Conservation (phyloP, 805 yeast genomes). For the Brettanomyces nanus region DNA sequence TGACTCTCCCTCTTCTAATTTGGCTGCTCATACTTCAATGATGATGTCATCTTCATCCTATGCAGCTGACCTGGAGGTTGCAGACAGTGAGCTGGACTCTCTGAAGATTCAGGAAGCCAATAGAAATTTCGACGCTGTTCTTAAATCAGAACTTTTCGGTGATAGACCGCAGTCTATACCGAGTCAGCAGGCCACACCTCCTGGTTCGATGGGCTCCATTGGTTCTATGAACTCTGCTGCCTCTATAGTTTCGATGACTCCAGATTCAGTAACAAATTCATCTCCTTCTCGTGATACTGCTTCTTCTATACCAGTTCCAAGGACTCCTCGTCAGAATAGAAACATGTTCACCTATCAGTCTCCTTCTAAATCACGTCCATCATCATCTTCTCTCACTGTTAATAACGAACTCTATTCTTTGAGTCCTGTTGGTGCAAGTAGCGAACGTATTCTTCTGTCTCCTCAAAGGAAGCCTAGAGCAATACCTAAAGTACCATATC, state of each 20-base stretch:
- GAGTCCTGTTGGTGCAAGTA: conserved; percentile 84
- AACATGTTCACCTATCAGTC: conserved; percentile 71
- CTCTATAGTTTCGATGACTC: neutral
- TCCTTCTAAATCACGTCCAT: conserved; percentile 55
- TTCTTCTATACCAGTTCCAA: conserved; percentile 6
- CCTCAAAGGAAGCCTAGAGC: conserved; percentile 75
- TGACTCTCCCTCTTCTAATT: conserved; percentile 4
- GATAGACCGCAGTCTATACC: conserved; percentile 17
- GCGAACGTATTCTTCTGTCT: conserved; percentile 68
- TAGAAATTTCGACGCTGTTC: conserved; percentile 74
- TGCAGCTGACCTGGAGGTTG: neutral
- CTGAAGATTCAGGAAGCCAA: conserved; percentile 77
- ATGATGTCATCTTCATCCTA: neutral
- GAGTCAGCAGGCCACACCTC: neutral
- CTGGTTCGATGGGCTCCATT: neutral
- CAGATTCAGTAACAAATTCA: neutral
- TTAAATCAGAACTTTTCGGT: conserved; percentile 88
- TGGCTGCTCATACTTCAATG: neutral
- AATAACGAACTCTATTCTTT: conserved; percentile 71
- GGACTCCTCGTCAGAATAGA: conserved; percentile 32
- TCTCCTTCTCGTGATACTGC: neutral
- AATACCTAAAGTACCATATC: conserved; percentile 79
- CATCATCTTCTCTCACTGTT: conserved; percentile 49
- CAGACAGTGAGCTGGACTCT: conserved; percentile 47
- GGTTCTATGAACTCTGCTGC: neutral